Base-by-base conservation (phyloP, 208 protist species). In the Acanthamoeba healyi region DNA sequence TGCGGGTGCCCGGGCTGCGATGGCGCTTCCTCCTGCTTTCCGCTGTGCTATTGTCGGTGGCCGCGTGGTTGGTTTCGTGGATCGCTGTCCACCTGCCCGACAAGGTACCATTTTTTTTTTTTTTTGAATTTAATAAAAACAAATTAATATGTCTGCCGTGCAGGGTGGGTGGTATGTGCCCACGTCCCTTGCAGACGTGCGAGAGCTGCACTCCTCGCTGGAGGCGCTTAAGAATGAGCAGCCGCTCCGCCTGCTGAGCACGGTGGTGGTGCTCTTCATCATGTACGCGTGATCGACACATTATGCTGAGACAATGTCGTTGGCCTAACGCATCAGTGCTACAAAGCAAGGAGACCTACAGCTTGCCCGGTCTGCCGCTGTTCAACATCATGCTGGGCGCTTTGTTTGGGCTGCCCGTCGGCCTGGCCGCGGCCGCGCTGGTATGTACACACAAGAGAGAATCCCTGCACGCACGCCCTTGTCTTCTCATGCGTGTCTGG, bases 341-440 rank as follows among this genome's bases (percentile, higher is more conserved):
- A 26, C 58, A n/a, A 5, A 86, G 77, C 15, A 86, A 86, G 46
- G 77, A 86, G 34, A 14, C 77, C 34, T 86, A 86, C 44, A 61
- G 77, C 22, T 26, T 86, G 29, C 77, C 77, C 10, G 77, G 77
- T 4, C 32, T 86, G 24, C 77, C 77, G 12, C 44, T 86, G 77
- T 86, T 86, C 77, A 86, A 86, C 46, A 51, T 86, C n/a, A 86
- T 86, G 77, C 32, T 86, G 77, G 77, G 77, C n/a, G 77, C 77
- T 61, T 14, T 86, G 44, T 86, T 86, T 24, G 77, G 77, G 26
- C 44, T 86, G 1, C 77, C 77, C 0, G 1, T 86, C 17, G 77
- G 77, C 40, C 26, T 86, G 46, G n/a, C 32, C 5, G 77, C 42
- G 32, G 77, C 77, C 3, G 38, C 77, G 2, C 0, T 86, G 1